These are phyloP conservation scores for Acorus calamus DNA, from an alignment of 106 monocot genomes.

Conservation along the genomic window DNA sequence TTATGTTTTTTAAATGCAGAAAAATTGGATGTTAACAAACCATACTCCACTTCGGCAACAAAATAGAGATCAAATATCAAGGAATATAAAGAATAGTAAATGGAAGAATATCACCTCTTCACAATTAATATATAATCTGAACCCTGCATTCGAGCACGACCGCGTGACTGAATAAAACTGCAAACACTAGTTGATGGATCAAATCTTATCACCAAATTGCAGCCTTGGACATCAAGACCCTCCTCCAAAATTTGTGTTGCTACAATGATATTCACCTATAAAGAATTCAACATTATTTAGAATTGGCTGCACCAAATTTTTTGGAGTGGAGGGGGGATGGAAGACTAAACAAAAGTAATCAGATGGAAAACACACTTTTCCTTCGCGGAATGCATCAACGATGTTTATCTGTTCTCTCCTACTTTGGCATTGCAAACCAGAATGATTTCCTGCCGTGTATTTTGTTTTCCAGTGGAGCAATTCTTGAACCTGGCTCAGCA, in stretches of 20 bases:
- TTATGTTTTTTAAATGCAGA: no score
- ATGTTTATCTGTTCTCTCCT: slow-evolving; percentile 42
- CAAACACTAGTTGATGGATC: slow-evolving; percentile 46
- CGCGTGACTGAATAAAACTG: slow-evolving; percentile 75
- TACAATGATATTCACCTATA: slow-evolving; percentile 54
- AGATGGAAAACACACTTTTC: slow-evolving; percentile 22
- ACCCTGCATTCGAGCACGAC: slow-evolving; percentile 55
- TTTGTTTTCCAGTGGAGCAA: slow-evolving; percentile 29
- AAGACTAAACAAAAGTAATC: background rate
- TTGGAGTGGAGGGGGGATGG: background rate
- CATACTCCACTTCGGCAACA: no score
- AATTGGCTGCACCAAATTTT: background rate
- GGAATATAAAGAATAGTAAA: background rate
- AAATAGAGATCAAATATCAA: background rate
- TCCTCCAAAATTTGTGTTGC: slow-evolving; percentile 76
- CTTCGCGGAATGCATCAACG: slow-evolving; percentile 46
- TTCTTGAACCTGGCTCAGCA: slow-evolving; percentile 25
- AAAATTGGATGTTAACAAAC: no score
- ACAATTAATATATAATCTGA: slow-evolving; percentile 53
- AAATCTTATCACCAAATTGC: slow-evolving; percentile 65
- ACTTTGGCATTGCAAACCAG: slow-evolving; percentile 24
- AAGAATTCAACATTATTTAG: background rate
- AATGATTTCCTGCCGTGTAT: slow-evolving; percentile 45
- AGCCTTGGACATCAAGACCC: slow-evolving; percentile 64
- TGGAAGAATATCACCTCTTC: slow-evolving; percentile 11